These are phyloP conservation scores for Psidium friedrichsthalianum DNA, from an alignment of 345 rosid species.

Conservation along the genomic window DNA sequence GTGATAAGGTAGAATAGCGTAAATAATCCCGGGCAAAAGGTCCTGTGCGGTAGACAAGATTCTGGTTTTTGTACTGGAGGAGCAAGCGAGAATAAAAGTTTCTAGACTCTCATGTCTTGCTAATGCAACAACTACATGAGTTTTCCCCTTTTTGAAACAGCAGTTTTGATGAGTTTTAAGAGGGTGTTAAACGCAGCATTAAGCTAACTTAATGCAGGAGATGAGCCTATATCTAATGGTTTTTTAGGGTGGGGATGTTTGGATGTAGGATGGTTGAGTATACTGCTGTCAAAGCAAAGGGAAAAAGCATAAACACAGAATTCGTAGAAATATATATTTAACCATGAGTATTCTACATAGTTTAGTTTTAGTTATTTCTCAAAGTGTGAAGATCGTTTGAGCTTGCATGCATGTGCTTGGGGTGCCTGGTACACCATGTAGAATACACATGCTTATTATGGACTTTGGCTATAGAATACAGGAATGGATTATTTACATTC, in stretches of 20 bases:
- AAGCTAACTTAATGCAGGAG: neutral
- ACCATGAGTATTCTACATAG: neutral
- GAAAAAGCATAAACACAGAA: neutral
- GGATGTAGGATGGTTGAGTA: neutral
- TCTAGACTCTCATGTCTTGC: neutral
- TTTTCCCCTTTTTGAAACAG: neutral
- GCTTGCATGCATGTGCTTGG: neutral
- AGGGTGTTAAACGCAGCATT: neutral
- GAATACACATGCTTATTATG: too few species aligned
- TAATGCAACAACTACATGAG: neutral
- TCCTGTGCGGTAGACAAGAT: neutral
- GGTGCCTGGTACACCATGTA: neutral
- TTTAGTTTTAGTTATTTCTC: neutral
- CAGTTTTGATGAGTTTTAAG: neutral
- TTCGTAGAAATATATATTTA: neutral
- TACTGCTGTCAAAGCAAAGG: neutral
- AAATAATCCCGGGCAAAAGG: neutral
- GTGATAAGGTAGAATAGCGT: neutral
- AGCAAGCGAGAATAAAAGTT: neutral
- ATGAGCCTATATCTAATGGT: neutral
- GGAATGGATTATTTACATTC: neutral
- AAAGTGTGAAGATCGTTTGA: neutral
- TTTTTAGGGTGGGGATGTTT: neutral
- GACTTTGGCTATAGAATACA: neutral
- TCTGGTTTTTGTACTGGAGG: neutral